A percentile compares a stretch with the other conserved stretches of the same genome.
Evolutionary conservation across 257 asterid species (phyloP).

Genomic region (Cynanchum wilfordii): DNA sequence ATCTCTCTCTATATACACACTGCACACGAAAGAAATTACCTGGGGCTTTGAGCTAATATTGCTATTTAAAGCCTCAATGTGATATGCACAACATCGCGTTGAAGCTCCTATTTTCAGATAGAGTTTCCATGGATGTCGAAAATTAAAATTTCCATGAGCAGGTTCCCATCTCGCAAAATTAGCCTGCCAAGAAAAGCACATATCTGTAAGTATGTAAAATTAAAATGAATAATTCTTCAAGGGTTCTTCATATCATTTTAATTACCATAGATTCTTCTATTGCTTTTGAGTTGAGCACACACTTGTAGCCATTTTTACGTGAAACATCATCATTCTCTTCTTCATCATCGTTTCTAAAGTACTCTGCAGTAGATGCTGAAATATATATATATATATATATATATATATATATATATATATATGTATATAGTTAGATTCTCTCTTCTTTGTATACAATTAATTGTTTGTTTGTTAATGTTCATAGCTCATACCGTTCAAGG

Average conservation of each 20-base stretch:
- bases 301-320: conserved; percentile 44
- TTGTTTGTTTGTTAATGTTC: too few species aligned
- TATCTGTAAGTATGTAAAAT: too few species aligned
- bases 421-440: neutral
- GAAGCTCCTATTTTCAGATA: conserved; percentile 60
- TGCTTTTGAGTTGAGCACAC: conserved; percentile 65
- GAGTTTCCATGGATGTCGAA: conserved; percentile 63
- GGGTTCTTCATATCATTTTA: too few species aligned
- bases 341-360: conserved; percentile 26
- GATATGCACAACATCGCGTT: conserved; percentile 57
- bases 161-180: conserved; percentile 80
- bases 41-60: conserved; percentile 34
- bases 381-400: neutral
- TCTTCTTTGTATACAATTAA: neutral
- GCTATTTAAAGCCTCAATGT: conserved; percentile 54
- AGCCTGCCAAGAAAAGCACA: conserved; percentile 32
- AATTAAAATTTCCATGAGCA: conserved; percentile 54
- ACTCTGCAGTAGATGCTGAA: conserved; percentile 49
- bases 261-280: conserved; percentile 69
- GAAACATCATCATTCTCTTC: conserved; percentile 12
- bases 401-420: neutral
- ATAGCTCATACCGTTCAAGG: conserved; percentile 51
- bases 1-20: too few species aligned
- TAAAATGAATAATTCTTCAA: too few species aligned
- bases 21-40: neutral